phyloP scores from a whole-genome alignment of 106 monocot genomes.

The Apostasia ramifera region DNA sequence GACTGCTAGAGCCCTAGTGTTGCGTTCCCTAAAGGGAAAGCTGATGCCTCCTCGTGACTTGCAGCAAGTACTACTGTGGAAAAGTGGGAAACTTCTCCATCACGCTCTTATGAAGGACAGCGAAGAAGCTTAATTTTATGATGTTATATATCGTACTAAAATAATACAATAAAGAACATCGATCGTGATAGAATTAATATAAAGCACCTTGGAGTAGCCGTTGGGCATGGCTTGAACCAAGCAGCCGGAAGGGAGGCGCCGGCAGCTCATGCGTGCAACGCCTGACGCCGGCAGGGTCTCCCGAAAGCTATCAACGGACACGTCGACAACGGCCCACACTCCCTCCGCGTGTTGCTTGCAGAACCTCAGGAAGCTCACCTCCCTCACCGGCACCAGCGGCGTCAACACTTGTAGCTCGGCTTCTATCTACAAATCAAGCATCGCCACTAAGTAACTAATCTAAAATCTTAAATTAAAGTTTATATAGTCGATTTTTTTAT shows the following conservation, averaged over 20 bases:
- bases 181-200: background rate
- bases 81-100: too few relatives aligned
- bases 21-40: too few relatives aligned
- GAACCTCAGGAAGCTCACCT: slow-evolving; percentile 56
- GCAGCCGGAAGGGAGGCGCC: slow-evolving; percentile 64
- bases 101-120: too few relatives aligned
- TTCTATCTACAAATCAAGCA: slow-evolving; percentile 29
- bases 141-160: too few relatives aligned
- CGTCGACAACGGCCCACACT: slow-evolving; percentile 63
- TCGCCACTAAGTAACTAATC: background rate
- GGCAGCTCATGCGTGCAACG: slow-evolving; percentile 17
- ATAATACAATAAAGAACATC: too few relatives aligned
- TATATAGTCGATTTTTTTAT: too few relatives aligned
- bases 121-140: too few relatives aligned
- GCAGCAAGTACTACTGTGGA: too few relatives aligned
- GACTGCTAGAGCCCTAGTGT: too few relatives aligned
- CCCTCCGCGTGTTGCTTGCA: slow-evolving; percentile 69
- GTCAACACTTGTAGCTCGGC: slow-evolving; percentile 68
- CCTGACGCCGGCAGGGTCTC: slow-evolving; percentile 9
- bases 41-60: too few relatives aligned
- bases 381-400: slow-evolving; percentile 52
- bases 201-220: slow-evolving; percentile 62
- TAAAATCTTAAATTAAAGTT: background rate
- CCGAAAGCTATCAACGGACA: slow-evolving; percentile 31
- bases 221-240: slow-evolving; percentile 63